A percentile compares a stretch with the other conserved stretches of the same genome.
These are phyloP conservation scores for Macaranga tanarius DNA, from an alignment of 441 rosid species.

Conservation along the genomic window DNA sequence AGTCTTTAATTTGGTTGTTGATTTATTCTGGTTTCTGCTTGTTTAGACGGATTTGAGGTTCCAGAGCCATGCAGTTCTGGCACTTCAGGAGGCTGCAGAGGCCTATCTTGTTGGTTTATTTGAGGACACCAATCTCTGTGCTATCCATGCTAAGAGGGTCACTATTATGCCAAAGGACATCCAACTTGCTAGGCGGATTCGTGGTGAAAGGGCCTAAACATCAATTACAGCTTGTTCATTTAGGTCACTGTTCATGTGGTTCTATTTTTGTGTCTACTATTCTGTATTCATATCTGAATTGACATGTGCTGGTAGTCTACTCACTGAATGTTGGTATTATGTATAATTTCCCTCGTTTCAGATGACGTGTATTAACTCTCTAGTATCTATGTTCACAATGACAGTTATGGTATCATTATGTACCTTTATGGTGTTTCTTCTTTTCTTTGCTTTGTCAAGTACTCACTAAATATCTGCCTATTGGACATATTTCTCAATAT, in stretches of 20 bases:
- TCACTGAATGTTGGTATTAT: neutral
- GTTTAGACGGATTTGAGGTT: slow-evolving; percentile 61
- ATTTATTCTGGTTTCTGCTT: neutral
- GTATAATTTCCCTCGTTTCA: neutral
- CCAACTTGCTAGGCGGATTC: slow-evolving; percentile 60
- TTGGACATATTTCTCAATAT: neutral
- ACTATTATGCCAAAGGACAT: slow-evolving; percentile 70
- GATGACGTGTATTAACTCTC: neutral
- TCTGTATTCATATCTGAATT: slow-evolving; percentile 17
- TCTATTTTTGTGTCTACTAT: neutral
- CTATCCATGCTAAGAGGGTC: slow-evolving; percentile 69
- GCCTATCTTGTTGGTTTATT: slow-evolving; percentile 67
- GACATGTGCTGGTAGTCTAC: neutral
- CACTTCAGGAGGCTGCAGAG: slow-evolving; percentile 67
- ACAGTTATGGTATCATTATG: neutral
- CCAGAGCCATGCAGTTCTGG: slow-evolving; percentile 70
- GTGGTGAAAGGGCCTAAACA: slow-evolving; percentile 58
- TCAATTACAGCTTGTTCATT: slow-evolving; percentile 5
- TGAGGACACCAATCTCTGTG: slow-evolving; percentile 70
- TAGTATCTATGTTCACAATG: neutral
- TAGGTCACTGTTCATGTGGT: neutral
- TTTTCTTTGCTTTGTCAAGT: neutral
- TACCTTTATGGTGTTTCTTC: neutral
- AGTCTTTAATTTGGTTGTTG: neutral
- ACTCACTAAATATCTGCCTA: neutral